Conservation (phyloP, 2,329 filamentous ascomycete species). For the Neocucurbitaria cava region DNA sequence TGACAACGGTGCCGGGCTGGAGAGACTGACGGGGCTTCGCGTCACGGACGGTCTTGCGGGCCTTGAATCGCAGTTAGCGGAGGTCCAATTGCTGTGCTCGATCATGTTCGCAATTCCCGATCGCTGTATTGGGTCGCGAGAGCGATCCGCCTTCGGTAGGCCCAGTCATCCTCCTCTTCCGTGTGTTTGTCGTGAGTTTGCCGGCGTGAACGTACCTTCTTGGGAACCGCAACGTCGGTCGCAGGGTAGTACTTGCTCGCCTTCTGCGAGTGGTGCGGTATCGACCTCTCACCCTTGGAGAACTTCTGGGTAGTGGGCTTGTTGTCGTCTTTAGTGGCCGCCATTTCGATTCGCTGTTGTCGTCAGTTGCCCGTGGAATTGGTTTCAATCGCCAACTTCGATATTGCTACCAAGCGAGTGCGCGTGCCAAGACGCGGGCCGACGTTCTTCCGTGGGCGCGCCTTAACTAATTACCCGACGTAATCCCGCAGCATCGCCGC, state of each 20-base stretch:
- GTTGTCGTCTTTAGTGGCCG: constrained; percentile 53
- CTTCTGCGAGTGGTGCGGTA: constrained; percentile 88
- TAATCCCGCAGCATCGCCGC: constrained; percentile 13
- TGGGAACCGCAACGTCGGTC: constrained; percentile 85
- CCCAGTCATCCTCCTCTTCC: constrained; percentile 21
- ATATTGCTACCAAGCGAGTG: constrained; percentile 19
- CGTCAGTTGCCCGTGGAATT: constrained; percentile 34
- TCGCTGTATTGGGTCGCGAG: constrained; percentile 9
- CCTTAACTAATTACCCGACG: too few relatives aligned
- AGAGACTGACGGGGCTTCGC: constrained; percentile 88
- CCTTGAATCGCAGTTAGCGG: constrained; percentile 61
- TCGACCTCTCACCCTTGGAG: constrained; percentile 92
- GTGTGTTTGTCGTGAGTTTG: constrained; percentile 20
- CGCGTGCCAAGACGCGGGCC: neutral
- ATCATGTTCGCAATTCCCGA: constrained; percentile 1
- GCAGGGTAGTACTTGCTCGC: constrained; percentile 99
- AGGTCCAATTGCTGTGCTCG: constrained; percentile 15
- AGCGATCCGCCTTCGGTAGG: constrained; percentile 3
- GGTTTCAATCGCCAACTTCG: constrained; percentile 12
- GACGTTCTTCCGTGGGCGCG: constrained; percentile 6
- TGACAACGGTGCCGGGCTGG: constrained; percentile 93
- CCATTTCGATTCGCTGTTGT: constrained; percentile 70
- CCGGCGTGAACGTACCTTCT: constrained; percentile 79
- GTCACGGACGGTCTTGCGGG: constrained; percentile 91
- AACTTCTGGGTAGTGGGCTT: constrained; percentile 81